Conservation (phyloP, 257 asterid genomes). For the Cynanchum wilfordii region DNA sequence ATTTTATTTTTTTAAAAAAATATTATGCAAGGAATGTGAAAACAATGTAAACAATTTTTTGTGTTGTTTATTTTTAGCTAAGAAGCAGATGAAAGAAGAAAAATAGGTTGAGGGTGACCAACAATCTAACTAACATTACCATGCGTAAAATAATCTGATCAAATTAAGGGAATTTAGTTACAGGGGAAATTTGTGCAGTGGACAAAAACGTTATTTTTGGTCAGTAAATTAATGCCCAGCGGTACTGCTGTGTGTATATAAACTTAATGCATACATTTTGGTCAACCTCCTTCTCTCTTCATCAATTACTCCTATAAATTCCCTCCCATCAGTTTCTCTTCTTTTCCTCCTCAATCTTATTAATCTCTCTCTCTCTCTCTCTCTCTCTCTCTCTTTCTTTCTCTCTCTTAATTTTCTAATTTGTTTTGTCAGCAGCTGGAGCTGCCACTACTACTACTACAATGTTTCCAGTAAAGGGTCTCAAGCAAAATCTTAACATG, state of each 20-base stretch:
- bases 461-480: background rate
- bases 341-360: conserved; percentile 21
- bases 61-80: too few relatives aligned
- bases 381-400: background rate
- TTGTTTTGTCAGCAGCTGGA: background rate
- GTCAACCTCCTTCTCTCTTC: conserved; percentile 47
- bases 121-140: background rate
- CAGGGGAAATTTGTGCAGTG: background rate
- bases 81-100: background rate
- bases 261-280: conserved; percentile 39
- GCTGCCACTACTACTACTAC: background rate
- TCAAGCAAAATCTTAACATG: conserved; percentile 10
- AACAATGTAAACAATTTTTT: too few relatives aligned
- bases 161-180: background rate
- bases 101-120: background rate
- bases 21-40: too few relatives aligned
- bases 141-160: background rate
- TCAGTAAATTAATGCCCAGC: conserved; percentile 51
- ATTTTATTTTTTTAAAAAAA: too few relatives aligned
- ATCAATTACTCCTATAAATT: conserved; percentile 47
- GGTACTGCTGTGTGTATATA: conserved; percentile 25
- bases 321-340: conserved; percentile 22
- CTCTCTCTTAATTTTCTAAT: background rate
- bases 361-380: background rate
- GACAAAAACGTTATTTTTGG: background rate